phyloP scores from a whole-genome alignment of 495 filamentous ascomycete genomes.

The Clavariopsis aquatica region DNA sequence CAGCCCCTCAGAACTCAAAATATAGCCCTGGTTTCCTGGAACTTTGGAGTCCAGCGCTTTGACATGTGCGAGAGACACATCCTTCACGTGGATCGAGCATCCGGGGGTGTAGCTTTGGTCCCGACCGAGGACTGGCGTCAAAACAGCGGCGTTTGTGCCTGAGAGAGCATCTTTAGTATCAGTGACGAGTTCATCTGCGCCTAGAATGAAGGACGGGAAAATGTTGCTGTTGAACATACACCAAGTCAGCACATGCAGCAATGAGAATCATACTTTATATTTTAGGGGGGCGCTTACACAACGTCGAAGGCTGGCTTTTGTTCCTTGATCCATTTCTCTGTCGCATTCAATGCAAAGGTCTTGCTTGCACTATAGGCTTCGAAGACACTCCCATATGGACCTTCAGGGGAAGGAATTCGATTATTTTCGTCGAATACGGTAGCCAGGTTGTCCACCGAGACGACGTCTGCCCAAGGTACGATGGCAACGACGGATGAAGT shows the following conservation, averaged over 20 bases:
- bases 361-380: conserved; percentile 47
- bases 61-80: conserved; percentile 29
- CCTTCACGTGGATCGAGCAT: conserved; percentile 18
- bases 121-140: background rate
- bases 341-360: conserved; percentile 44
- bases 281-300: conserved; percentile 33
- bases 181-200: conserved; percentile 48
- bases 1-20: background rate
- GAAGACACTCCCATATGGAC: conserved; percentile 22
- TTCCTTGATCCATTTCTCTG: conserved; percentile 48
- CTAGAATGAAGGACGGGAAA: conserved; percentile 51
- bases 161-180: conserved; percentile 37
- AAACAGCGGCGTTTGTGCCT: conserved; percentile 21
- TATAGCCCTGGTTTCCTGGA: conserved; percentile 26
- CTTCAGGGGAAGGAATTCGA: background rate
- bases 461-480: conserved; percentile 27
- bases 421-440: conserved; percentile 3
- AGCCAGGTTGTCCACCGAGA: background rate
- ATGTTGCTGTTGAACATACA: conserved; percentile 37
- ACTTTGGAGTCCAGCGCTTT: conserved; percentile 26
- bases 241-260: background rate
- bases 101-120: background rate
- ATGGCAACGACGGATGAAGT: conserved; percentile 48
- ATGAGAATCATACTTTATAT: background rate
- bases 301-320: conserved; percentile 51